Base-by-base conservation (phyloP, 257 asterid species). In the Thymus mandschuricus region DNA sequence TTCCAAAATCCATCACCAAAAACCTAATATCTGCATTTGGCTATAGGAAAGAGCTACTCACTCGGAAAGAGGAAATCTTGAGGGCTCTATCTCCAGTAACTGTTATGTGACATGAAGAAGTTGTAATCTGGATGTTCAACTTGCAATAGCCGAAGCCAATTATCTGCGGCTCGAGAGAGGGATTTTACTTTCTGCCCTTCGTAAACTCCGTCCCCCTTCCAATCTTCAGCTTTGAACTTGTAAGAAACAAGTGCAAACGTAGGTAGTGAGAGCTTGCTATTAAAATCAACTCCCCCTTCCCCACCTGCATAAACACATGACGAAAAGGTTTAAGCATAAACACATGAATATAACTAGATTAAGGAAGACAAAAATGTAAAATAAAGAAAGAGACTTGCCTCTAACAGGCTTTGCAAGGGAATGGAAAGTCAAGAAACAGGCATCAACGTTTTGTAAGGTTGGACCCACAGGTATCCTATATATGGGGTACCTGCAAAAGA, bases 381-480 rank as follows among this genome's bases (percentile, higher is more conserved):
- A 10, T 62, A 7, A 60, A 15, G 55, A 63, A 33, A 30, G 60
- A 4, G 34, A 81, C 88, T 81, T 68, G 87, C 98, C 84, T 52
- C 60, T 78, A 50, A 77, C 79, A 57, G 97, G 92, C 30, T 89
- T 88, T 43, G 96, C 75, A 30, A 93, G 86, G 41, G 92, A 91
- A 75, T 93, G 98, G 79, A 89, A 93, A 4, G 97, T 91, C 64
- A 93, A 72, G 85, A 94, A 94, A 82, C 97, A 89, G 15, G 97
- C 96, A 77, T 91, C 97, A 10, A 94, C 87, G 62, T 86, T 94
- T 75, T 91, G 96, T 75, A 89, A 86, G 29, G 98, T 91, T 38
- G 96, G 97, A 46, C 97, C 98, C 2, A 84, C 86, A 21, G 97
- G 98, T 84, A 94, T 91, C 83, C 98, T 74, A 71, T 91, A 94